Base-by-base conservation (phyloP, 1,139 yeast genomes). In the Kluyveromyces sp. region DNA sequence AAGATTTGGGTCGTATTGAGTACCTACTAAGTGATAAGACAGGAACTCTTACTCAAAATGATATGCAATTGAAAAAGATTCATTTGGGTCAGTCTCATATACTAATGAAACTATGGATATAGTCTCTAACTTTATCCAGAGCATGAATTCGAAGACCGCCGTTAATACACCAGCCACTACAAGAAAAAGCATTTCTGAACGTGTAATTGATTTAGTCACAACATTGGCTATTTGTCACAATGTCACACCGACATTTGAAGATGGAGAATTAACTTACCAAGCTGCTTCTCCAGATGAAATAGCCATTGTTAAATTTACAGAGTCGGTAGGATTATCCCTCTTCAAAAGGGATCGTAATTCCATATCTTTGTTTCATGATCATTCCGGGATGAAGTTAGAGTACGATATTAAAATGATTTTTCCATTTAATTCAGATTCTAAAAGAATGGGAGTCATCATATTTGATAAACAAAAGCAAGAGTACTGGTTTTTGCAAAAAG, bases 261-360 rank as follows among this genome's bases (percentile, higher is more conserved):
- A 75, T 48, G 81, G 81, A 4, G 75, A 69, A 44, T 63, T 86
- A 7, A 75, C 88, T 2, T 94, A 90, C 63, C 99, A 94, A 66
- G 98, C 98, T 0, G 97, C 97, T 0, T 90, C 97, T 0, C 99
- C 99, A 0, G 99, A 94, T 69, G 99, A 94, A 65, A 82, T 92
- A 53, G 98, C 99, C 25, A 92, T 94, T 55, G 97, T 94, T 30
- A 84, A 84, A 60, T 94, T 89, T 70, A 86, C 97, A 1, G 95
- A 87, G 53, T 65, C 72, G 4, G 94, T 90, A 33, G 99, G 98
- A 0, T 70, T 94, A 41, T 78, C 87, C 7, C 72, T 94, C 44
- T 73, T 75, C 51, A 83, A 80, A 57, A 78, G 99, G 58, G 98
- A 94, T 63, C 77, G 98, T 48, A 75, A 77, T 48, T 77, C 83